A percentile compares a stretch with the other conserved stretches of the same genome.
These are phyloP conservation scores for Penicillium rolfsii DNA, from an alignment of 2,329 filamentous ascomycete species.

Conservation along the genomic window DNA sequence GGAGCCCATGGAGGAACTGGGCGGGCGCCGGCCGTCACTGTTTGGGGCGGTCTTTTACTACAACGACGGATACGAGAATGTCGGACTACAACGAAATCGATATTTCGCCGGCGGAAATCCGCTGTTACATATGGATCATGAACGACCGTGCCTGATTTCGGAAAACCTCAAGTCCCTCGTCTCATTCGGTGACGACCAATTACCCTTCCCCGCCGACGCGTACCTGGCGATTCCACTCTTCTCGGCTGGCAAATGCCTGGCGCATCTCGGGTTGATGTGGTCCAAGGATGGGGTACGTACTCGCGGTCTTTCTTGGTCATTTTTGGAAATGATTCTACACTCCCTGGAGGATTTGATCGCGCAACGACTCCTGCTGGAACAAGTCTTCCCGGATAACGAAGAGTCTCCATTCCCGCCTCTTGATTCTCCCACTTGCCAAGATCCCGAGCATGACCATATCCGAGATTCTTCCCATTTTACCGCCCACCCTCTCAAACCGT, in stretches of 20 bases:
- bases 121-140: constrained; percentile 70
- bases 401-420: constrained; percentile 29
- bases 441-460: constrained; percentile 52
- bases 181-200: constrained; percentile 60
- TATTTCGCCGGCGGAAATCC: constrained; percentile 68
- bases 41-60: constrained; percentile 69
- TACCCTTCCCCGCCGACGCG: constrained; percentile 66
- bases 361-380: constrained; percentile 59
- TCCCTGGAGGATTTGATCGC: constrained; percentile 69
- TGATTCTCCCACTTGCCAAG: constrained; percentile 25
- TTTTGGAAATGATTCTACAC: constrained; percentile 69
- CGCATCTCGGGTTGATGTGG: constrained; percentile 75
- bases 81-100: constrained; percentile 61
- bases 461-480: constrained; percentile 59
- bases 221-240: constrained; percentile 70
- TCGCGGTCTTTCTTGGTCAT: constrained; percentile 64
- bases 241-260: constrained; percentile 66
- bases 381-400: constrained; percentile 41
- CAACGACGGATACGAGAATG: constrained; percentile 60
- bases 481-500: constrained; percentile 69
- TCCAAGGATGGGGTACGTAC: constrained; percentile 62
- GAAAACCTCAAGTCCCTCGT: constrained; percentile 63
- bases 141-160: constrained; percentile 71
- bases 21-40: constrained; percentile 64
- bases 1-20: constrained; percentile 64